A percentile compares a stretch with the other conserved stretches of the same genome.
Conservation (phyloP, 441 rosid genomes). For the Croton laevigatus region DNA sequence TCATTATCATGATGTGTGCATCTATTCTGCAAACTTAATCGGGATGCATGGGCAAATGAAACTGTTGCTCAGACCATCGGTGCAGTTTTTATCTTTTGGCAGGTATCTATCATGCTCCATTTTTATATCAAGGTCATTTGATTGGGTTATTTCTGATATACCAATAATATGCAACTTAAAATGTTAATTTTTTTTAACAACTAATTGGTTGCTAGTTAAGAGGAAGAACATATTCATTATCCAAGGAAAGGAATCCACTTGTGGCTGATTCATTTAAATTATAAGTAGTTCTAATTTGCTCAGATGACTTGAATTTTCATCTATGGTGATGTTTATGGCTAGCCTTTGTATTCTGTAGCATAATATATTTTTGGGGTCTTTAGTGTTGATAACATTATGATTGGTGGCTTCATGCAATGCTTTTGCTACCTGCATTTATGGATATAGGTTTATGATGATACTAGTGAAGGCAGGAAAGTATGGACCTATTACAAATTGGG, state of each 20-base stretch:
- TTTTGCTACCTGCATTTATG: slow-evolving; percentile 1
- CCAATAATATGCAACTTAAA: neutral
- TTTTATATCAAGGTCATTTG: neutral
- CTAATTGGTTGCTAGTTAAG: neutral
- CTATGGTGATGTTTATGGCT: neutral
- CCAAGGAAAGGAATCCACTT: too few relatives aligned
- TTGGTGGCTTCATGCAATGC: neutral
- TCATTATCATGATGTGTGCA: slow-evolving; percentile 9
- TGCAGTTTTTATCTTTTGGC: slow-evolving; percentile 93
- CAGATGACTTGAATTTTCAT: neutral
- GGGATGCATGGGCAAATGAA: slow-evolving; percentile 96
- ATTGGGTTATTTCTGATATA: neutral
- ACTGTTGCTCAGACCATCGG: slow-evolving; percentile 85
- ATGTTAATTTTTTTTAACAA: too few relatives aligned
- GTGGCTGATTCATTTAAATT: too few relatives aligned
- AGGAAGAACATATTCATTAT: too few relatives aligned
- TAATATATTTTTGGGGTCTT: neutral
- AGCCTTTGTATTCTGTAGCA: too few relatives aligned
- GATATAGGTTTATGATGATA: slow-evolving; percentile 77
- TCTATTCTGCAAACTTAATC: slow-evolving; percentile 69
- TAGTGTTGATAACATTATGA: neutral
- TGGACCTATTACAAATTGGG: slow-evolving; percentile 88
- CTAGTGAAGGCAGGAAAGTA: slow-evolving; percentile 87
- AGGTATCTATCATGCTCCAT: slow-evolving; percentile 43
- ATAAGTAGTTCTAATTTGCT: too few relatives aligned